A percentile compares a stretch with the other conserved stretches of the same genome.
Evolutionary conservation across 108 stramenopile genomes (phyloP).

Genomic region (Cyclostephanos invisitatus): DNA sequence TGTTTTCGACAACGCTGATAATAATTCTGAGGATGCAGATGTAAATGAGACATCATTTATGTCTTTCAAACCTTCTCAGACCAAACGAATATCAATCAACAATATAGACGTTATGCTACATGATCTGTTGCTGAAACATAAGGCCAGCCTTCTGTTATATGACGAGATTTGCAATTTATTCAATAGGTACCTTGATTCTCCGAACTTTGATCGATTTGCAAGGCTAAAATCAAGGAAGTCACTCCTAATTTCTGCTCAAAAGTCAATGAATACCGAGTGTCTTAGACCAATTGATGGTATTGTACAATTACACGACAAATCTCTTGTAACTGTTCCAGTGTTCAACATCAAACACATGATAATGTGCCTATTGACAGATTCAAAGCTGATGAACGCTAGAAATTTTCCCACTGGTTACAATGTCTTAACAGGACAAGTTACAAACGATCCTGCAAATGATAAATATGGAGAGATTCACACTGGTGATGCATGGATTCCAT

Average conservation of each 20-base stretch:
- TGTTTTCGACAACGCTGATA: too few relatives aligned
- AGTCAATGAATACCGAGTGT: neutral
- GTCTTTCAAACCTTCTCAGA: too few relatives aligned
- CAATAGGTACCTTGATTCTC: neutral
- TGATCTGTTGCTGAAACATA: neutral
- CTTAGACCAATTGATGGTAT: neutral
- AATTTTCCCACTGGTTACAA: constrained; percentile 1
- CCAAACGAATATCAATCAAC: too few relatives aligned
- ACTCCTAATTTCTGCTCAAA: neutral
- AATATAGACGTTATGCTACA: too few relatives aligned
- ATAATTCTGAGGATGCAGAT: too few relatives aligned
- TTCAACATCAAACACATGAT: constrained; percentile 3
- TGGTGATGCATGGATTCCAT: neutral
- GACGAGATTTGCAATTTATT: neutral
- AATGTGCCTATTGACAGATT: neutral
- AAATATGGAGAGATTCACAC: too few relatives aligned
- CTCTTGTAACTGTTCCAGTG: constrained; percentile 7
- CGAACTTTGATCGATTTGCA: neutral
- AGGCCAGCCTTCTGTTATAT: neutral
- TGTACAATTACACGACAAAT: neutral
- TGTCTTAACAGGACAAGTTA: neutral
- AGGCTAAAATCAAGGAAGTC: neutral
- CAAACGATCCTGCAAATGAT: neutral
- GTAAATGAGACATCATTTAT: too few relatives aligned
- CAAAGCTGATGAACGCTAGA: neutral